Evolutionary conservation across 148 eudicot genomes (phyloP).

Genomic region (Chenopodium quinoa): DNA sequence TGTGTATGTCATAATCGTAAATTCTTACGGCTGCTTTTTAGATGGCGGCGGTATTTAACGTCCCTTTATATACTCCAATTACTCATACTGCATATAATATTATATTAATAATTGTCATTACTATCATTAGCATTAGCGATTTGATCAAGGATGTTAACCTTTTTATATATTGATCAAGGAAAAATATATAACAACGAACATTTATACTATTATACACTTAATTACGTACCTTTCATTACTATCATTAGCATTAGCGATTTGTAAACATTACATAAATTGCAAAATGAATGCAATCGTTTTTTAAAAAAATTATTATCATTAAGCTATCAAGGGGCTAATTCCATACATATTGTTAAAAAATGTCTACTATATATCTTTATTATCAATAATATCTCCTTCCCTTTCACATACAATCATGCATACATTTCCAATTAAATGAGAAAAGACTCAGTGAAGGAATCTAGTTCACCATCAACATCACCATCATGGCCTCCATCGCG

Average conservation of each 20-base stretch:
- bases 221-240: too few relatives aligned
- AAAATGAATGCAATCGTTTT: background rate
- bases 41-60: too few relatives aligned
- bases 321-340: background rate
- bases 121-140: too few relatives aligned
- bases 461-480: conserved; percentile 24
- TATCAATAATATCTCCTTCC: background rate
- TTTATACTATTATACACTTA: too few relatives aligned
- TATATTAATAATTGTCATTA: too few relatives aligned
- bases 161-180: background rate
- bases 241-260: background rate
- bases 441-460: conserved; percentile 39
- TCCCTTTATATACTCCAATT: too few relatives aligned
- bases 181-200: too few relatives aligned
- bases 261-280: background rate
- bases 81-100: too few relatives aligned
- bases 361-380: too few relatives aligned
- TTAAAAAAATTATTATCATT: background rate
- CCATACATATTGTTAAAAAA: too few relatives aligned
- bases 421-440: conserved; percentile 19
- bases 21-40: too few relatives aligned
- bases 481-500: conserved; percentile 10
- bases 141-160: background rate
- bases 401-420: background rate
- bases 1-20: too few relatives aligned